Conservation (phyloP, 2,329 filamentous ascomycete genomes). For the Cladosporium cucumerinum region DNA sequence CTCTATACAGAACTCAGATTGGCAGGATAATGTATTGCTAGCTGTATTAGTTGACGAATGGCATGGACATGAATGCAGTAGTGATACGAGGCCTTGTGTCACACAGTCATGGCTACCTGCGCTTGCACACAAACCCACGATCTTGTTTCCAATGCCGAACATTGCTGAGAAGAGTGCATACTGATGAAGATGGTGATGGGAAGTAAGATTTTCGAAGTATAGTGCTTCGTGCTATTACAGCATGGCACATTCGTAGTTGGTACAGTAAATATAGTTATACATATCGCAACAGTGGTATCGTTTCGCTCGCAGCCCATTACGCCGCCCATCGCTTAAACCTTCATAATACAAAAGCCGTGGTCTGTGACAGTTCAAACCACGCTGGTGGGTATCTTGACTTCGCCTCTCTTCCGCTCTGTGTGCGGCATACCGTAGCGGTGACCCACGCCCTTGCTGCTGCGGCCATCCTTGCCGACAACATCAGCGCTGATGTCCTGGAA, state of each 20-base stretch:
- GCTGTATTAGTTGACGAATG: too few relatives aligned
- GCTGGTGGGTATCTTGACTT: conserved; percentile 60
- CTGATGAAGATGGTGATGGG: not conserved
- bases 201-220: not conserved
- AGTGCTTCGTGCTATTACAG: not conserved
- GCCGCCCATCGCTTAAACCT: conserved; percentile 9
- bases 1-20: not conserved
- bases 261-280: conserved; percentile 16
- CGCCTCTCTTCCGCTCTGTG: conserved; percentile 60
- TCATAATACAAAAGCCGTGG: conserved; percentile 12
- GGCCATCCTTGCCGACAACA: conserved; percentile 53
- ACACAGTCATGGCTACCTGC: too few relatives aligned
- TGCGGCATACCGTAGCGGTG: conserved; percentile 61
- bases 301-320: conserved; percentile 4
- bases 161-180: not conserved
- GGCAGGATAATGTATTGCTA: not conserved
- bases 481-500: conserved; percentile 58
- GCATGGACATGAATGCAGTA: too few relatives aligned
- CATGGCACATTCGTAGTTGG: conserved; percentile 4
- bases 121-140: too few relatives aligned
- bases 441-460: conserved; percentile 52
- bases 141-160: not conserved
- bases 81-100: too few relatives aligned
- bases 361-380: conserved; percentile 42
- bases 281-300: conserved; percentile 16